Evolutionary conservation across 345 rosid species (phyloP), one percentile per base, ranked within the genome.

Genomic region (Barbarea vulgaris): DNA sequence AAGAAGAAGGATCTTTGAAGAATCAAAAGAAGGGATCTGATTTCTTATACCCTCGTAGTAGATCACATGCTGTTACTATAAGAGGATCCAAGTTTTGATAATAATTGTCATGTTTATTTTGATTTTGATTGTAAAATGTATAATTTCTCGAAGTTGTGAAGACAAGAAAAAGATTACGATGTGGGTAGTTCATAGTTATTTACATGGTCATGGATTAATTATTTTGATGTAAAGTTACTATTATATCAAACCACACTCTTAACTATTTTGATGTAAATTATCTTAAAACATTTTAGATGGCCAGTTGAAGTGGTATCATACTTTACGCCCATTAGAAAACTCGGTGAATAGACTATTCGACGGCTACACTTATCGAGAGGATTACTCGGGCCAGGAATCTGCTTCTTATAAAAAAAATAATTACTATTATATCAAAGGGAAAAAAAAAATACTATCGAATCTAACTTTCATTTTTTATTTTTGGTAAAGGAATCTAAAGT

Each of bases 21-120:
- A 65, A 74, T 46, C 18, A 18, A 19, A 63, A 52, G 50, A 77
- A 64, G 7, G 72, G 71, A 55, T 64, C 62, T 71, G 80, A 66
- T n/a, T 58, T 41, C 10, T 55, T 71, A 67, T 81, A 69, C 47
- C 79, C 85, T 4, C 80, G 88, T 69, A 85, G 91, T 56, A 87
- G 77, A 79, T 81, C 83, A 44, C 67, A 56, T 48, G 85, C 91
- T n/a, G 78, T 80, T 44, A 53, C 67, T 56, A 6, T 76, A 2
- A 33, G 39, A 61, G 69, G 58, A n/a, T 69, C 75, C 13, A 76
- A 69, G 64, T 76, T 69, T 76, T 76, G 55, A 9, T 69, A 11
- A 27, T 50, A 7, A 53, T 13, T 64, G 3, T 66, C 18, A 39
- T n/a, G 24, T 17, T 57, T n/a, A 15, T 30, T 8, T 44, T 31